phyloP scores from a whole-genome alignment of 1,284 basidiomycete genomes.

The Exsudoporus floridanus region DNA sequence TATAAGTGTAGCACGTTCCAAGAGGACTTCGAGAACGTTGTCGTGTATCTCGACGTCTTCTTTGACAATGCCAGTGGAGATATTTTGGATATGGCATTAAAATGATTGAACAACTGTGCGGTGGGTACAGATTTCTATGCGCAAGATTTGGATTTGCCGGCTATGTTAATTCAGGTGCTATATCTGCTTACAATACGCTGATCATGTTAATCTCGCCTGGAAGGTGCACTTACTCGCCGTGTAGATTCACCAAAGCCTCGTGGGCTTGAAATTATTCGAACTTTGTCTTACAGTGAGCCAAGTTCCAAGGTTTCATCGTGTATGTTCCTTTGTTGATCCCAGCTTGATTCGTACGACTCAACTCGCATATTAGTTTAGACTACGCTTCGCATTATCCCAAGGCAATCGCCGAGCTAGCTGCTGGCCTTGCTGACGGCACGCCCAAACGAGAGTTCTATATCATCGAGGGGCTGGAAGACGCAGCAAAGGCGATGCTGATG shows the following conservation, averaged over 20 bases:
- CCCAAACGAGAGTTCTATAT: slow-evolving; percentile 82
- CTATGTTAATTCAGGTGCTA: slow-evolving; percentile 54
- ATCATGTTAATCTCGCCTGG: background rate
- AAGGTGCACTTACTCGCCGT: background rate
- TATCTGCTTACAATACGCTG: slow-evolving; percentile 71
- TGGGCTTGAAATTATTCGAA: slow-evolving; percentile 61
- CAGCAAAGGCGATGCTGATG: slow-evolving; percentile 64
- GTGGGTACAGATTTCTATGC: slow-evolving; percentile 39
- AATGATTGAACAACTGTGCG: slow-evolving; percentile 76
- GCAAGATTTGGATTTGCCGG: slow-evolving; percentile 5
- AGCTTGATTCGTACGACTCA: background rate
- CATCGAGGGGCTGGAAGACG: slow-evolving; percentile 68
- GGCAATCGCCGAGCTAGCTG: slow-evolving; percentile 54
- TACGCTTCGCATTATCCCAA: slow-evolving; percentile 56
- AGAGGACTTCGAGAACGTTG: slow-evolving; percentile 57
- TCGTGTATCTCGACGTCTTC: slow-evolving; percentile 74
- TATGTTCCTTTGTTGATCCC: slow-evolving; percentile 35
- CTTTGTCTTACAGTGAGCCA: slow-evolving; percentile 75
- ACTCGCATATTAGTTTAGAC: slow-evolving; percentile 55
- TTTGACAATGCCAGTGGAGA: slow-evolving; percentile 91
- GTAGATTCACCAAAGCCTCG: slow-evolving; percentile 54
- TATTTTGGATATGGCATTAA: slow-evolving; percentile 75
- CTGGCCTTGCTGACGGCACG: slow-evolving; percentile 61
- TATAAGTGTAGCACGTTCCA: slow-evolving; percentile 81
- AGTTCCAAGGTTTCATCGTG: slow-evolving; percentile 83